A percentile compares a stretch with the other conserved stretches of the same genome.
Conservation (phyloP, 139 green algal genomes). For the Penium margaritaceum region DNA sequence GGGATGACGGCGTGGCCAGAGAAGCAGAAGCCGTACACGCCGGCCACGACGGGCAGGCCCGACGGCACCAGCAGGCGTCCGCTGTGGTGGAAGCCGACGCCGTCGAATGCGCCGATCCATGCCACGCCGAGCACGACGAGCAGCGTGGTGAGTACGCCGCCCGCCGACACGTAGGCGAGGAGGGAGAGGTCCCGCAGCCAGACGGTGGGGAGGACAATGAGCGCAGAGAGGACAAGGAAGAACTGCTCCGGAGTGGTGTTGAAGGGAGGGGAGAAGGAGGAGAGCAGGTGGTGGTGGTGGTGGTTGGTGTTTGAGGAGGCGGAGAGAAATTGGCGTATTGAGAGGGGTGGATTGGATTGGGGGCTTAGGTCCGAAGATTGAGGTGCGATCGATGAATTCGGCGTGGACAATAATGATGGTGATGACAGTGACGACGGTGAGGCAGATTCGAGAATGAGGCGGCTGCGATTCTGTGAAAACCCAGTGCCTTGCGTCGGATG, state of each 20-base stretch:
- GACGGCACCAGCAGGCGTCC: background rate
- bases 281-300: too few relatives aligned
- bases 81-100: background rate
- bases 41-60: slow-evolving; percentile 19
- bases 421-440: too few relatives aligned
- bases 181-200: background rate
- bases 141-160: slow-evolving; percentile 6
- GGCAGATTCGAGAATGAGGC: too few relatives aligned
- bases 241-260: slow-evolving; percentile 4
- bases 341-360: too few relatives aligned
- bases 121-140: slow-evolving; percentile 15
- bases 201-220: slow-evolving; percentile 17
- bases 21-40: slow-evolving; percentile 40
- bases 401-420: too few relatives aligned
- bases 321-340: too few relatives aligned
- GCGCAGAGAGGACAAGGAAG: slow-evolving; percentile 15
- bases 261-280: background rate
- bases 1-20: slow-evolving; percentile 42
- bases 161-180: slow-evolving; percentile 23
- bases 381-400: too few relatives aligned
- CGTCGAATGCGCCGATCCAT: slow-evolving; percentile 1
- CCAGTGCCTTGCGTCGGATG: too few relatives aligned
- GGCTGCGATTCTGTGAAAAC: too few relatives aligned
- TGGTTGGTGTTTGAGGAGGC: too few relatives aligned
- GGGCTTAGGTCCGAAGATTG: too few relatives aligned